Evolutionary conservation across 306 rosid genomes (phyloP), one percentile per base, ranked within the genome.

Genomic region (Prunus salicina): DNA sequence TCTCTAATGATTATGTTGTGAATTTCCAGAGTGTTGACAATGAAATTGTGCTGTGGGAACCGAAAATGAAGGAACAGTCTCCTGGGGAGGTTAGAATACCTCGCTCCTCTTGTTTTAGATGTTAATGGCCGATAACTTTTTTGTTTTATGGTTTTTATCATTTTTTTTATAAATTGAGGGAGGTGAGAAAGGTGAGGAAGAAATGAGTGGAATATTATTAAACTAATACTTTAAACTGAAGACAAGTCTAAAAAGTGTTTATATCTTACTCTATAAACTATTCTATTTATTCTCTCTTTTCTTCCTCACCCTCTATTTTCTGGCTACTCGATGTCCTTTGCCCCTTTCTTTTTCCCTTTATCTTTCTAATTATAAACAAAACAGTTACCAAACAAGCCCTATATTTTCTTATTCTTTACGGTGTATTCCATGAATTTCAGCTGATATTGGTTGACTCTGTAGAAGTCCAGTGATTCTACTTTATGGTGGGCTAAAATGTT

Each of bases 1-100:
- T 38, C 25, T 12, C 70, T 63, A 45, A 74, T 79, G 72, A 75
- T 79, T 72, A 73, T 74, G 6, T 67, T 67, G 78, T 53, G 47
- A 52, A n/a, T 66, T 83, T 81, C 52, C 86, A 92, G 97, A 95
- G 99, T 80, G 97, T 92, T 84, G 99, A 95, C 88, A 87, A 86
- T 41, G 99, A 95, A 88, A 90, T 92, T 67, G 87, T 92, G 76
- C 83, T 95, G 86, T 95, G 99, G 99, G 99, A 92, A 73, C 96
- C 97, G 43, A 91, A 85, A 89, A 85, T 89, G 85, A 95, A 95
- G 92, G 97, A 95, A 58, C 97, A 95, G 71, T 83, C 90, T 73
- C 93, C 97, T n/a, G 97, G 99, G 62, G 97, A 91, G 97, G 99
- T 92, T 41, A 83, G 81, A 74, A 65, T 32, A 56, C 61, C 71